These are phyloP conservation scores for Phytophthora crassamura DNA, from an alignment of 352 stramenopile genomes.

Conservation along the genomic window DNA sequence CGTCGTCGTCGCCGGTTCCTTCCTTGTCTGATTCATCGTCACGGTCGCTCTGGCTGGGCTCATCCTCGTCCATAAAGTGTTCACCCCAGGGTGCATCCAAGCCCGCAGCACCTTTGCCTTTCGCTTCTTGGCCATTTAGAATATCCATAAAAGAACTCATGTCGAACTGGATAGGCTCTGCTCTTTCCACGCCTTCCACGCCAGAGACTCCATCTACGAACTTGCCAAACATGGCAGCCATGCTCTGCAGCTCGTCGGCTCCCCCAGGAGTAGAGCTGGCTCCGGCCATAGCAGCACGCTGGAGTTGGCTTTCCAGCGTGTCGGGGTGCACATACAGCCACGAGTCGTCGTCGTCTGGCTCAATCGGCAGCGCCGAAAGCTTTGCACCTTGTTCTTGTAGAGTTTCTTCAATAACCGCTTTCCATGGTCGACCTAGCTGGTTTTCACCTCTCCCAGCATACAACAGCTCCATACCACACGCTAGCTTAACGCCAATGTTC, in stretches of 20 bases:
- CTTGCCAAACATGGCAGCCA: slow-evolving; percentile 79
- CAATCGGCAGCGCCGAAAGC: slow-evolving; percentile 12
- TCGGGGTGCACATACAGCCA: slow-evolving; percentile 85
- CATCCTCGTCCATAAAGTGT: slow-evolving; percentile 38
- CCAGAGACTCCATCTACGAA: slow-evolving; percentile 73
- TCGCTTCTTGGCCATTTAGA: slow-evolving; percentile 40
- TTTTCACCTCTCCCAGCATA: slow-evolving; percentile 53
- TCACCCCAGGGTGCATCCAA: slow-evolving; percentile 30
- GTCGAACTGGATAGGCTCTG: slow-evolving; percentile 67
- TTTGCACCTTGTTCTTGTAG: slow-evolving; percentile 11
- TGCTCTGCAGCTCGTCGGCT: slow-evolving; percentile 69
- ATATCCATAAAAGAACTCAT: slow-evolving; percentile 75
- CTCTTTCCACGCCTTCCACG: slow-evolving; percentile 70
- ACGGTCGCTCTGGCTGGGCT: slow-evolving; percentile 28
- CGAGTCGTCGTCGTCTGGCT: slow-evolving; percentile 70
- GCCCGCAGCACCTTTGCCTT: slow-evolving; percentile 1
- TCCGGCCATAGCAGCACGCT: slow-evolving; percentile 30
- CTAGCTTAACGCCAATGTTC: slow-evolving; percentile 80
- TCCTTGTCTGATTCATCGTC: slow-evolving; percentile 42
- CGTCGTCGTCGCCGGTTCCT: slow-evolving; percentile 34
- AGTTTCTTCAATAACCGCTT: slow-evolving; percentile 43
- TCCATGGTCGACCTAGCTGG: slow-evolving; percentile 53
- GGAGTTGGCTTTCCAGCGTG: slow-evolving; percentile 71
- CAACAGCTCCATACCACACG: slow-evolving; percentile 79
- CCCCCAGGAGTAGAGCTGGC: slow-evolving; percentile 31